Conservation (phyloP, 2,329 filamentous ascomycete species). For the Huntiella decipiens region DNA sequence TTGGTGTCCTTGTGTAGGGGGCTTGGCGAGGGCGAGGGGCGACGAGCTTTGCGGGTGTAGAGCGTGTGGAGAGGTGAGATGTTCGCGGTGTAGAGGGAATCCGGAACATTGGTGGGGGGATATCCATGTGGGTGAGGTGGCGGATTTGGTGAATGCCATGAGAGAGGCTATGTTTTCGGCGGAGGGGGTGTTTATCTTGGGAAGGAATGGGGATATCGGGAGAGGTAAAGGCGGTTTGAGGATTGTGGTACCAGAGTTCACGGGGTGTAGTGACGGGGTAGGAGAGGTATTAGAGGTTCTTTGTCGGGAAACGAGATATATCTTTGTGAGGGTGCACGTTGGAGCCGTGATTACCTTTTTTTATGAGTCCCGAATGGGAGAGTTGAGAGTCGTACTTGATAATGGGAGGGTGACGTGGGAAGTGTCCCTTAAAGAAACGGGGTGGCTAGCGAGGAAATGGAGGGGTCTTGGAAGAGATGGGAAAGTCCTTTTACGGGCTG, state of each 20-base stretch:
- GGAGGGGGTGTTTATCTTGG: too few species aligned
- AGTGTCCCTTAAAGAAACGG: not conserved
- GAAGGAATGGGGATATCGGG: too few species aligned
- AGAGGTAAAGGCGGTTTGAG: too few species aligned
- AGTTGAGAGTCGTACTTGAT: not conserved
- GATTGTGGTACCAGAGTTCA: too few species aligned
- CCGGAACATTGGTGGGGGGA: conserved; percentile 17
- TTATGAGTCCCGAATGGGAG: not conserved
- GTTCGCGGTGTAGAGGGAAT: conserved; percentile 22
- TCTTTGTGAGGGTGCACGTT: too few species aligned
- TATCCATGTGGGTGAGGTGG: not conserved
- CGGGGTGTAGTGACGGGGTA: too few species aligned
- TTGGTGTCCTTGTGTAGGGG: conserved; percentile 19
- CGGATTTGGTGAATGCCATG: conserved; percentile 4
- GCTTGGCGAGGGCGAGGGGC: conserved; percentile 16
- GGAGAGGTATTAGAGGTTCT: too few species aligned
- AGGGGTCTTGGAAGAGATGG: not conserved
- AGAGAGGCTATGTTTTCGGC: not conserved
- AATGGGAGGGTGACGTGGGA: not conserved
- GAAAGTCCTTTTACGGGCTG: too few species aligned
- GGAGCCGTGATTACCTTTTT: too few species aligned
- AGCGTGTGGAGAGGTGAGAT: conserved; percentile 20
- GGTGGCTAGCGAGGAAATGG: not conserved
- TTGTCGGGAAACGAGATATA: too few species aligned
- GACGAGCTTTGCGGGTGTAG: conserved; percentile 16